These are phyloP conservation scores for Penicillium expansum DNA, from an alignment of 2,329 filamentous ascomycete species.

Conservation along the genomic window DNA sequence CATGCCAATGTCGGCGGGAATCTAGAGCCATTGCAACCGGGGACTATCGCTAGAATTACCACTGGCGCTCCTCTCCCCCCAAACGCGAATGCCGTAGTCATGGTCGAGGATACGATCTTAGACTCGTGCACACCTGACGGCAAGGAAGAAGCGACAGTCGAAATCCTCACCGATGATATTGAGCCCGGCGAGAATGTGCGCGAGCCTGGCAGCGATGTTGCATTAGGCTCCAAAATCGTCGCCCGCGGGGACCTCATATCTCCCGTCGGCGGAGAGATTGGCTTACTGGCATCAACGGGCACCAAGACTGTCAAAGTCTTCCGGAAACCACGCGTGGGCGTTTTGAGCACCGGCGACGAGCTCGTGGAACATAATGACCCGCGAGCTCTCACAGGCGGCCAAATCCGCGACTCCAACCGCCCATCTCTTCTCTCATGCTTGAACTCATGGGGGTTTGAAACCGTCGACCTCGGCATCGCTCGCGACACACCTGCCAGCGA, in stretches of 20 bases:
- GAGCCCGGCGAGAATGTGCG: conserved; percentile 81
- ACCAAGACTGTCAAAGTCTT: conserved; percentile 69
- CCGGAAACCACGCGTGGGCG: conserved; percentile 73
- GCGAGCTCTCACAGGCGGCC: conserved; percentile 66
- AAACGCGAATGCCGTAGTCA: conserved; percentile 86
- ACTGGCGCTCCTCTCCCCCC: conserved; percentile 88
- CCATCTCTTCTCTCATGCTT: conserved; percentile 81
- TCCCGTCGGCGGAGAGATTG: conserved; percentile 84
- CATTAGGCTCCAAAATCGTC: conserved; percentile 67
- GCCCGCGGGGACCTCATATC: conserved; percentile 78
- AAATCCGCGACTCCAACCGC: conserved; percentile 91
- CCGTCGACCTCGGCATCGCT: conserved; percentile 82
- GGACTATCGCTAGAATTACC: conserved; percentile 84
- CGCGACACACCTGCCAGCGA: conserved; percentile 56
- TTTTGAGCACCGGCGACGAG: conserved; percentile 93
- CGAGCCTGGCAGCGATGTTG: conserved; percentile 85
- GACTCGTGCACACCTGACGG: conserved; percentile 73
- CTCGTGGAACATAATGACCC: conserved; percentile 70
- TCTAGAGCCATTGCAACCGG: conserved; percentile 60
- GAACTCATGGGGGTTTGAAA: conserved; percentile 69
- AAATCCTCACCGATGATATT: conserved; percentile 76
- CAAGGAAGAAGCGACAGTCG: conserved; percentile 79
- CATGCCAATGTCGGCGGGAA: conserved; percentile 75
- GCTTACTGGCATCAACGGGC: conserved; percentile 82
- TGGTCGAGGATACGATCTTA: conserved; percentile 91